Evolutionary conservation across 129 eudicot species (phyloP).

Genomic region (Chrysanthemum makinoi): DNA sequence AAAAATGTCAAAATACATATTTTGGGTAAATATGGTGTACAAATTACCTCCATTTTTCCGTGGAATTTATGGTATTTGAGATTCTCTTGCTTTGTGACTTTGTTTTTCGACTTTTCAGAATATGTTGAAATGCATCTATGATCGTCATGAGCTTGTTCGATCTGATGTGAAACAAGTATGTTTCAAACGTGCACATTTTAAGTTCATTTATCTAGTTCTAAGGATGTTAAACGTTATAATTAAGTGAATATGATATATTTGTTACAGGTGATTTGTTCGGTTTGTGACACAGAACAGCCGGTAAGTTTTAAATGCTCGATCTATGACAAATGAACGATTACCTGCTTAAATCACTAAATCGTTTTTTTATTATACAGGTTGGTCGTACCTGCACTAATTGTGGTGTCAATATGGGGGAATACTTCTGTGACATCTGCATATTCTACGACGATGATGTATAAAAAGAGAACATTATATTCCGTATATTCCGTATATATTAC

Average conservation of each 20-base stretch:
- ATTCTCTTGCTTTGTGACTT: not conserved
- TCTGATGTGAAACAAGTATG: slow-evolving; percentile 78
- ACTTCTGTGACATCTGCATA: slow-evolving; percentile 83
- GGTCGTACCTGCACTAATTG: slow-evolving; percentile 80
- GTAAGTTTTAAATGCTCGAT: slow-evolving; percentile 37
- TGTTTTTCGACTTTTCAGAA: slow-evolving; percentile 42
- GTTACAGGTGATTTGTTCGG: slow-evolving; percentile 85
- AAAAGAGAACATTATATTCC: not conserved
- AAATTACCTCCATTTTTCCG: too few species aligned
- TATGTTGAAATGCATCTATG: slow-evolving; percentile 49
- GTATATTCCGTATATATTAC: not conserved
- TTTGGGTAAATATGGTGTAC: not conserved
- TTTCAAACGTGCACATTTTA: slow-evolving; percentile 8
- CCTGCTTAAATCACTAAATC: slow-evolving; percentile 1
- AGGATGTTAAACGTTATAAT: not conserved
- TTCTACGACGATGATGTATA: slow-evolving; percentile 95
- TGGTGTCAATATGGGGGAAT: slow-evolving; percentile 98
- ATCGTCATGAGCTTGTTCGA: slow-evolving; percentile 79
- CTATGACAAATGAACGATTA: not conserved
- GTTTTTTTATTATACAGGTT: slow-evolving; percentile 38
- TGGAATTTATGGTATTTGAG: too few species aligned
- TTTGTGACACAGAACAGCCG: slow-evolving; percentile 95
- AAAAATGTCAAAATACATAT: not conserved
- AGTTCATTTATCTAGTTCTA: not conserved
- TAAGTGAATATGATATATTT: slow-evolving; percentile 3